Conservation (phyloP, 768 basidiomycete species). For the Coprinopsis strossmayeri region DNA sequence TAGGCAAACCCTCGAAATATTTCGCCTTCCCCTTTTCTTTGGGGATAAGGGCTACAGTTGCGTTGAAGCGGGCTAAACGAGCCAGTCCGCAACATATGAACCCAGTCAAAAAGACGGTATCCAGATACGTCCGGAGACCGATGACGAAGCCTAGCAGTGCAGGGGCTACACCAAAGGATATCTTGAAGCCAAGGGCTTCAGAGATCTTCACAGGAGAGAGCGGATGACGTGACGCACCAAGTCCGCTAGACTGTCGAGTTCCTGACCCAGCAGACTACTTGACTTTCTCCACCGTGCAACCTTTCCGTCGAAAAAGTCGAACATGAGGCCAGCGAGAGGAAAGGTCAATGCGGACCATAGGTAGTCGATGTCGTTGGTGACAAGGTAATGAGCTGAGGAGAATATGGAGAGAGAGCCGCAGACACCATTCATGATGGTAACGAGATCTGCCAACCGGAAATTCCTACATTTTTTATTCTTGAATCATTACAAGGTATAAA, state of each 20-base stretch:
- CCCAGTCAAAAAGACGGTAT: conserved; percentile 77
- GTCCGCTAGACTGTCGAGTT: conserved; percentile 95
- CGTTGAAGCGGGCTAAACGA: conserved; percentile 96
- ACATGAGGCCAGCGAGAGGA: conserved; percentile 91
- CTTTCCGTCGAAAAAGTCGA: conserved; percentile 97
- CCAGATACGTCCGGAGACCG: conserved; percentile 87
- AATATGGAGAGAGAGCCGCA: conserved; percentile 96
- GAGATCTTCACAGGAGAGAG: too few species aligned
- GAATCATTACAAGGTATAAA: conserved; percentile 13
- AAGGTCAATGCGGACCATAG: conserved; percentile 83
- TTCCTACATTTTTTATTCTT: conserved; percentile 50
- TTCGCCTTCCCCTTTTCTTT: conserved; percentile 79
- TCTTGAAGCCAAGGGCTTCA: conserved; percentile 39
- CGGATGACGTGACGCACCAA: conserved; percentile 75
- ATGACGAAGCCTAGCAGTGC: conserved; percentile 88
- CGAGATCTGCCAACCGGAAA: conserved; percentile 95
- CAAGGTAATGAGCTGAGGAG: conserved; percentile 83
- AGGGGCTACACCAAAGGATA: conserved; percentile 97
- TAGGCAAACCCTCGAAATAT: conserved; percentile 97
- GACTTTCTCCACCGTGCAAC: conserved; percentile 97
- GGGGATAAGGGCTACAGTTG: conserved; percentile 91
- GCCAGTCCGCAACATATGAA: conserved; percentile 97
- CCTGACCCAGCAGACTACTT: conserved; percentile 93
- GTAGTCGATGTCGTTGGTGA: conserved; percentile 71
- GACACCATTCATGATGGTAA: conserved; percentile 98